Percentiles rank a stretch among this genome's conserved stretches.
Conservation (phyloP, 1,139 yeast genomes). For the Pichia sp. region DNA sequence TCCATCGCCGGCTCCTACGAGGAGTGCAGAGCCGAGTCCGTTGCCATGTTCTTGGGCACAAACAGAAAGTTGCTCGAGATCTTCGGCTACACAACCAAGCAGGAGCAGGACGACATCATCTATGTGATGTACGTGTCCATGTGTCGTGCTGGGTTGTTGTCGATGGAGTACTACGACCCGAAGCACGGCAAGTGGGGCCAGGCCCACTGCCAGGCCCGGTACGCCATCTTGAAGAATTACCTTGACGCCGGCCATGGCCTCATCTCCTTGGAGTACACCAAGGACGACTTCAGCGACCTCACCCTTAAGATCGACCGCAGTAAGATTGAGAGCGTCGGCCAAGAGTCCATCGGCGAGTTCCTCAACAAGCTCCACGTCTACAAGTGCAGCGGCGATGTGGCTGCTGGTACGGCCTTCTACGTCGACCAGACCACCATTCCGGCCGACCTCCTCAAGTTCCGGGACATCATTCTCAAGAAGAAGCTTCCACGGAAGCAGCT, state of each 20-base stretch:
- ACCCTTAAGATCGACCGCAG: conserved; percentile 53
- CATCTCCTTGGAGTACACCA: conserved; percentile 47
- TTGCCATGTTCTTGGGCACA: conserved; percentile 75
- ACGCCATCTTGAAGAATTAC: conserved; percentile 73
- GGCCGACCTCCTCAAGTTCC: conserved; percentile 55
- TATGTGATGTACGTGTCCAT: conserved; percentile 68
- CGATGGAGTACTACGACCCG: conserved; percentile 86
- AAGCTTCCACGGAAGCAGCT: conserved; percentile 80
- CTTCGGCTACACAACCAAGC: conserved; percentile 57
- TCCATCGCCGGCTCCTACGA: conserved; percentile 80
- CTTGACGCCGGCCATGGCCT: conserved; percentile 62
- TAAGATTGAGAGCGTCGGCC: conserved; percentile 65
- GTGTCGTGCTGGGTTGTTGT: conserved; percentile 84
- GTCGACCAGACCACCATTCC: conserved; percentile 63
- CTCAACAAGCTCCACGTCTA: conserved; percentile 68
- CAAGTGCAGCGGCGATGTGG: conserved; percentile 72
- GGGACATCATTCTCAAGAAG: conserved; percentile 64
- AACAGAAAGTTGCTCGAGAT: conserved; percentile 63
- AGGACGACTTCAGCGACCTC: conserved; percentile 53
- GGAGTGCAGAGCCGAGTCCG: conserved; percentile 89
- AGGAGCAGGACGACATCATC: conserved; percentile 60
- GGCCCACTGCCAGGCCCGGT: conserved; percentile 94
- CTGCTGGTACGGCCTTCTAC: conserved; percentile 59
- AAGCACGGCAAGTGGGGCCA: conserved; percentile 82
- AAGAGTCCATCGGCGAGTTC: conserved; percentile 67